phyloP scores from a whole-genome alignment of 2,329 filamentous ascomycete species.

The Penicillium hordei region DNA sequence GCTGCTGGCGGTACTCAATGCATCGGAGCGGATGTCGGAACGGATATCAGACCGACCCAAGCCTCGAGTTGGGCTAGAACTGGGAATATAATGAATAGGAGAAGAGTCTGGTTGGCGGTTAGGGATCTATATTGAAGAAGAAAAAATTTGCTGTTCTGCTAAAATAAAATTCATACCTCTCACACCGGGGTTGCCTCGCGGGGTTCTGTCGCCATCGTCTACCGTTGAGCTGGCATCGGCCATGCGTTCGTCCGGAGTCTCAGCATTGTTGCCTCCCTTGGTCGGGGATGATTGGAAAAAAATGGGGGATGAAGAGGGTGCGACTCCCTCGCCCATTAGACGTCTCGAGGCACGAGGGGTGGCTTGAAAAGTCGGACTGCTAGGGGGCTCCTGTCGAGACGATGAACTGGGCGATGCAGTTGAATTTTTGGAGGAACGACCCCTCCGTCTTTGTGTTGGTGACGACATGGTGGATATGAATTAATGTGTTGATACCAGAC shows the following conservation, averaged over 20 bases:
- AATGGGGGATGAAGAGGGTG: constrained; percentile 74
- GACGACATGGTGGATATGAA: constrained; percentile 43
- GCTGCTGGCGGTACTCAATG: constrained; percentile 81
- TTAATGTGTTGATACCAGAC: constrained; percentile 16
- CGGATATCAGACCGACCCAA: constrained; percentile 42
- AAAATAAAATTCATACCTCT: constrained; percentile 37
- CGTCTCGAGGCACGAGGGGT: constrained; percentile 51
- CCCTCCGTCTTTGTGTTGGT: constrained; percentile 43
- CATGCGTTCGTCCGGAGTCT: constrained; percentile 43
- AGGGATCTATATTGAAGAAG: constrained; percentile 12
- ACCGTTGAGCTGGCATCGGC: constrained; percentile 51
- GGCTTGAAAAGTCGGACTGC: constrained; percentile 38
- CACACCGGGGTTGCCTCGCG: constrained; percentile 39
- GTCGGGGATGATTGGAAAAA: constrained; percentile 68
- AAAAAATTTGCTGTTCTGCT: neutral
- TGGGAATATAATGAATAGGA: constrained; percentile 85
- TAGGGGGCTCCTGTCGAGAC: constrained; percentile 34
- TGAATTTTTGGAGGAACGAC: constrained; percentile 42
- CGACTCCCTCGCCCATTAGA: constrained; percentile 38
- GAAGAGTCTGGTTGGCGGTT: constrained; percentile 69
- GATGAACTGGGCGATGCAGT: constrained; percentile 40
- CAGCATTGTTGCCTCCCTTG: constrained; percentile 44
- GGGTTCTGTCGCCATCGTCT: constrained; percentile 46
- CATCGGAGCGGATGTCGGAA: constrained; percentile 64
- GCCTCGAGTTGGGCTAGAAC: constrained; percentile 74